Percentiles rank a stretch among this genome's conserved stretches.
phyloP scores from a whole-genome alignment of 805 yeast genomes.

The Candida railenensis region DNA sequence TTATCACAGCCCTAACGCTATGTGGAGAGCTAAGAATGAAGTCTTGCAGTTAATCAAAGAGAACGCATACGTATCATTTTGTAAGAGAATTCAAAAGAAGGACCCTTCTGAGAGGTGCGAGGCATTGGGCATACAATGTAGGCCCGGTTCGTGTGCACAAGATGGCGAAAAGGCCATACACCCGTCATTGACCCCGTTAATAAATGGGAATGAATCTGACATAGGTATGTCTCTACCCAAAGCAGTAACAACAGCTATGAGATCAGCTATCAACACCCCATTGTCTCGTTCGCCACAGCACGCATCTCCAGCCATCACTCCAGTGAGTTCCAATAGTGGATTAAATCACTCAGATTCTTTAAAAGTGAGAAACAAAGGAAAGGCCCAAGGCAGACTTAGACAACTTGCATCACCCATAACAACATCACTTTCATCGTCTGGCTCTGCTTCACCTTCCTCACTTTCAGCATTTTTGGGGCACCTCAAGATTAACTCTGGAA shows the following conservation, averaged over 20 bases:
- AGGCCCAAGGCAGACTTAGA: conserved; percentile 1
- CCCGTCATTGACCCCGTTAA: neutral
- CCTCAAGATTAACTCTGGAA: neutral
- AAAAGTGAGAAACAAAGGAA: neutral
- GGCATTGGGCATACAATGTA: conserved; percentile 2
- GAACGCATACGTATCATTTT: conserved; percentile 26
- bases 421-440: neutral
- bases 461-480: conserved; percentile 7
- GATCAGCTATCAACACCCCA: neutral
- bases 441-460: conserved; percentile 6
- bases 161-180: neutral
- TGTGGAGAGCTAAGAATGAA: conserved; percentile 29
- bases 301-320: conserved; percentile 1
- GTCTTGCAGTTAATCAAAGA: conserved; percentile 32
- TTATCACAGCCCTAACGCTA: conserved; percentile 24
- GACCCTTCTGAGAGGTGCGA: neutral
- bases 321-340: neutral
- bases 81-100: conserved; percentile 8
- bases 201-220: neutral
- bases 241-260: neutral
- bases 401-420: conserved; percentile 5
- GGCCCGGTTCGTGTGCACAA: neutral
- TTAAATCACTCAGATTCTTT: neutral
- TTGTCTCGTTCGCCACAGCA: neutral
- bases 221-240: neutral